A percentile compares a stretch with the other conserved stretches of the same genome.
Conservation (phyloP, 306 rosid species). For the Vachellia pachyceras region DNA sequence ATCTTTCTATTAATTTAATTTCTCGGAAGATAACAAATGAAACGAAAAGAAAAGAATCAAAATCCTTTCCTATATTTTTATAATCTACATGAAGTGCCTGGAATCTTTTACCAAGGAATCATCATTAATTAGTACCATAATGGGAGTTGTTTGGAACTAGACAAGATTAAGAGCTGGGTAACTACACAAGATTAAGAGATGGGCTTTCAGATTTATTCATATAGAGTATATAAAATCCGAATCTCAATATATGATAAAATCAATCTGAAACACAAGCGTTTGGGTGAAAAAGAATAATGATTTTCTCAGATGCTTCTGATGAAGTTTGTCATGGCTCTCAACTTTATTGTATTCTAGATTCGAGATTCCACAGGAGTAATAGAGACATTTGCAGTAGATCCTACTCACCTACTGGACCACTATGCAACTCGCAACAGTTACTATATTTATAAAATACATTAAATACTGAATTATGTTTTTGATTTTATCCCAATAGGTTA, state of each 20-base stretch:
- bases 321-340: constrained; percentile 8
- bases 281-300: constrained; percentile 4
- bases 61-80: no score
- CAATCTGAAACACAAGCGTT: constrained; percentile 12
- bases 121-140: no score
- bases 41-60: no score
- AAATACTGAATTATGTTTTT: background rate
- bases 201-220: background rate
- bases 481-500: no score
- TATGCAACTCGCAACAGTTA: background rate
- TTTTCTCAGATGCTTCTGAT: background rate
- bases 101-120: no score
- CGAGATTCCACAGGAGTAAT: constrained; percentile 5
- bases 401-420: background rate
- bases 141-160: background rate
- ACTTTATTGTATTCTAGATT: constrained; percentile 15
- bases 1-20: no score
- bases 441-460: background rate
- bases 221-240: background rate
- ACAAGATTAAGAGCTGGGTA: background rate
- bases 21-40: no score
- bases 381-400: constrained; percentile 14
- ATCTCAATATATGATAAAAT: background rate
- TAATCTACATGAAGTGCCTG: no score
- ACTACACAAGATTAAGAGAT: background rate